Base-by-base conservation (phyloP, 176 grass and related monocot species). In the Oryza officinalis region DNA sequence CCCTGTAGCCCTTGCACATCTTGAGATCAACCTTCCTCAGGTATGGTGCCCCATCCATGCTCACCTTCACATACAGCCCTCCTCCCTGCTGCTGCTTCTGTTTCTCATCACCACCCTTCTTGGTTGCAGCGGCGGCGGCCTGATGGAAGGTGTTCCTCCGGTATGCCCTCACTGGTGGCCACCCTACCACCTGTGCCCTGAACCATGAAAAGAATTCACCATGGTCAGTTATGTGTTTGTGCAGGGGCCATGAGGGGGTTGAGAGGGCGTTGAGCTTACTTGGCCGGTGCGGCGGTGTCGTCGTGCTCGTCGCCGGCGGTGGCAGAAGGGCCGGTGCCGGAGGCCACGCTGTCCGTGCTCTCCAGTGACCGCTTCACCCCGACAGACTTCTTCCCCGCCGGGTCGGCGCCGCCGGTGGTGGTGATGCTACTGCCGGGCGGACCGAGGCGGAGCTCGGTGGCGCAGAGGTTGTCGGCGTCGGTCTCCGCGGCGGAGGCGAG, bases 41-140 rank as follows among this genome's bases (percentile, higher is more conserved):
- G 86, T 94, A 93, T 8, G 92, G 95, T 41, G 91, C 95, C 14
- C 95, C 95, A 68, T 98, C 95, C 95, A 95, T 98, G 91, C 95
- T 98, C 41, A 98, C 92, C 77, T 98, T 98, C 73, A 94, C 88
- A 4, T 82, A 94, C 50, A 90, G 40, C 14, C 88, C 94, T 54
- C 77, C 88, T 1, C 17, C 43, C 54, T 82, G 68, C 67, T 81
- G 81, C 75, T 83, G 80, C 86, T 89, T 67, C 17, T 79, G 47
- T 5, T 49, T 40, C 11, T 86, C 74, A 8, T 89, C 85, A 14
- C 65, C 77, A 32, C 41, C 78, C 54, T 68, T 88, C 90, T 89
- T 94, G 67, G 50, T 70, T 12, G 85, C 77, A 1, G 83, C 61
- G 0, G 81, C 67, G 3, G 75, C 5, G 20, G 18, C 2, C n/a